These are phyloP conservation scores for Encephalitozoon cuniculi DNA, from an alignment of 371 early-diverging fungal species.

Conservation along the genomic window DNA sequence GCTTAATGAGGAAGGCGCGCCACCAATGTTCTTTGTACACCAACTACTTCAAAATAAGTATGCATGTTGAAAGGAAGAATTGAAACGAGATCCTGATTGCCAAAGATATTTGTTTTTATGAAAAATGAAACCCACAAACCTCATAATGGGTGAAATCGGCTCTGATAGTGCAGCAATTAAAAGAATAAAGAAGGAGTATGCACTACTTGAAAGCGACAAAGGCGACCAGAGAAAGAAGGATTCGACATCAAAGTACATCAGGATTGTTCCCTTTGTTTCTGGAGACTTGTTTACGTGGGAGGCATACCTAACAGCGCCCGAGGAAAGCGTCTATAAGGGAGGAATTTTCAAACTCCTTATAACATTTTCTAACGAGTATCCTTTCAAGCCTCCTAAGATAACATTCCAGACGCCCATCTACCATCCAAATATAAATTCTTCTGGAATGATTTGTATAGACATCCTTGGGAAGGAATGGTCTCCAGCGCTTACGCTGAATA, in stretches of 20 bases:
- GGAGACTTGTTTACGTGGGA: constrained; percentile 75
- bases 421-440: constrained; percentile 96
- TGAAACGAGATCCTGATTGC: constrained; percentile 22
- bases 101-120: constrained; percentile 19
- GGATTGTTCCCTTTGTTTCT: constrained; percentile 54
- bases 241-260: constrained; percentile 25
- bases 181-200: constrained; percentile 32
- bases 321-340: constrained; percentile 73
- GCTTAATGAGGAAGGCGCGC: too few relatives aligned
- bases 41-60: background rate
- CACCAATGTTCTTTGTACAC: too few relatives aligned
- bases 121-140: constrained; percentile 1
- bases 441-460: constrained; percentile 92
- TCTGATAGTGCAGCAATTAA: constrained; percentile 34
- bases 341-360: constrained; percentile 93
- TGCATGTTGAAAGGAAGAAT: background rate
- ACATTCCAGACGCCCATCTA: constrained; percentile 89
- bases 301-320: constrained; percentile 70
- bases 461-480: constrained; percentile 96
- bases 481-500: constrained; percentile 88
- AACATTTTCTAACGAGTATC: constrained; percentile 93
- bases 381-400: constrained; percentile 95
- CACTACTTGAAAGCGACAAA: background rate
- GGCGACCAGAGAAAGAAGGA: constrained; percentile 18
- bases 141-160: background rate